Percentiles rank a stretch among this genome's conserved stretches.
phyloP scores from a whole-genome alignment of 306 rosid species.

The Senna tora region DNA sequence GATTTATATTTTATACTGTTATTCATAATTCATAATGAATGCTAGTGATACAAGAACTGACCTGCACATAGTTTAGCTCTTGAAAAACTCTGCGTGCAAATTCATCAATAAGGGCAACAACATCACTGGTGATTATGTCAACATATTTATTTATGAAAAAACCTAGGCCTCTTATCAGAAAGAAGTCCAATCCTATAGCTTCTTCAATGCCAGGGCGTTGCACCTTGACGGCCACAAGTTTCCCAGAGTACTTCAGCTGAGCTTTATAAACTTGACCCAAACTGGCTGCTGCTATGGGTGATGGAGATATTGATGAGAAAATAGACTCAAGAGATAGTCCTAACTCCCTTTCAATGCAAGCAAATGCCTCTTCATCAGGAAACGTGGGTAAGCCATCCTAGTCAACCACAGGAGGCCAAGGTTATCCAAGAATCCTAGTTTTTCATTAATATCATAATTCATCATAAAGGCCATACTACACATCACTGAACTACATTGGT shows the following conservation, averaged over 20 bases:
- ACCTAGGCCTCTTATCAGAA: conserved; percentile 76
- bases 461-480: conserved; percentile 17
- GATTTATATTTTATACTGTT: neutral
- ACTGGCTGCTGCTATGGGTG: conserved; percentile 93
- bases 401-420: conserved; percentile 28
- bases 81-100: conserved; percentile 89
- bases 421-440: conserved; percentile 17
- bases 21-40: neutral
- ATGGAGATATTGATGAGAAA: conserved; percentile 72
- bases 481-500: neutral
- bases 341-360: conserved; percentile 79
- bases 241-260: conserved; percentile 63
- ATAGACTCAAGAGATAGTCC: conserved; percentile 69
- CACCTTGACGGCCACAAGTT: conserved; percentile 82
- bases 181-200: conserved; percentile 90
- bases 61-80: conserved; percentile 96
- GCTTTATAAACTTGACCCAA: conserved; percentile 95
- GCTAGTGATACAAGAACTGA: conserved; percentile 38
- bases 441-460: conserved; percentile 15
- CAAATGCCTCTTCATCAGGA: conserved; percentile 84
- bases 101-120: conserved; percentile 87
- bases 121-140: conserved; percentile 74
- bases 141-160: conserved; percentile 78
- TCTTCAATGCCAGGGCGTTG: conserved; percentile 93
- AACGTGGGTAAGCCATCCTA: conserved; percentile 92